Evolutionary conservation across 164 flowering plant genomes (phyloP).

Genomic region (Berberis thunbergii): DNA sequence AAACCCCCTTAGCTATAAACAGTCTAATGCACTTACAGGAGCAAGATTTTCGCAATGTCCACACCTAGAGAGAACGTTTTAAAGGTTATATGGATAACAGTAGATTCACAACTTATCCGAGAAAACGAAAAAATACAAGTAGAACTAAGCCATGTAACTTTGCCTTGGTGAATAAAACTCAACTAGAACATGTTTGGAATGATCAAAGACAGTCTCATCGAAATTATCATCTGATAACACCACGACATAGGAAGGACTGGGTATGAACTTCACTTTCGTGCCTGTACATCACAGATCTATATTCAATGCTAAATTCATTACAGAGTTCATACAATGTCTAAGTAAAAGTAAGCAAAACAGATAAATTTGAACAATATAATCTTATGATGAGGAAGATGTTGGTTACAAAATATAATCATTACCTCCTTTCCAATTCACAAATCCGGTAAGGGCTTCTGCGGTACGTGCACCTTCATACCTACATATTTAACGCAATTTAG

Average conservation of each 20-base stretch:
- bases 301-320: no score
- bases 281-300: constrained; percentile 34
- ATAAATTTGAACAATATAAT: no score
- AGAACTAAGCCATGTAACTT: constrained; percentile 2
- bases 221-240: constrained; percentile 68
- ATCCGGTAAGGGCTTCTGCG: no score
- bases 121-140: background rate
- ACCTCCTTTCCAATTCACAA: no score
- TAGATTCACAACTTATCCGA: background rate
- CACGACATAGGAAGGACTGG: constrained; percentile 69
- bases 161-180: constrained; percentile 99
- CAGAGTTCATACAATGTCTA: no score
- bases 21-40: constrained; percentile 51
- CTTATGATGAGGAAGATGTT: no score
- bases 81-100: constrained; percentile 3
- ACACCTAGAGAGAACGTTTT: constrained; percentile 46
- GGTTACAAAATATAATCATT: no score
- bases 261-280: constrained; percentile 77
- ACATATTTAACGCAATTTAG: no score
- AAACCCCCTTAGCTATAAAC: no score
- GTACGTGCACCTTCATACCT: no score
- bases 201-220: constrained; percentile 67
- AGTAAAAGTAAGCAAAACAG: no score
- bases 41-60: constrained; percentile 97
- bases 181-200: constrained; percentile 81